phyloP scores from a whole-genome alignment of 1,284 basidiomycete genomes.

The Sutorius eximius region DNA sequence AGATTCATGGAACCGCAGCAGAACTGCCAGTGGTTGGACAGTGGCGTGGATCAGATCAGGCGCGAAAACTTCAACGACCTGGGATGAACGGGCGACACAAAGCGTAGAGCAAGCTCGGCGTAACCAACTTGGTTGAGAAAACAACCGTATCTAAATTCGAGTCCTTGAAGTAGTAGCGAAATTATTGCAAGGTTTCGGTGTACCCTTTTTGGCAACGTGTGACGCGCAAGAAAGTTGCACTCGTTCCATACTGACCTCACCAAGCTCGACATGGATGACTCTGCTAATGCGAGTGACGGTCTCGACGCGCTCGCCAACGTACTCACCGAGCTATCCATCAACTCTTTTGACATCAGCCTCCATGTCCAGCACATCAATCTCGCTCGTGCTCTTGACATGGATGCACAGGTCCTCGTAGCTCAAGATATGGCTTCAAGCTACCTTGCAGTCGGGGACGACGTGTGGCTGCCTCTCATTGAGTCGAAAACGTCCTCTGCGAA shows the following conservation, averaged over 20 bases:
- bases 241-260: background rate
- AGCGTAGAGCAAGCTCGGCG: too few species aligned
- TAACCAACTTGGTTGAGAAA: too few species aligned
- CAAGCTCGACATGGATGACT: constrained; percentile 17
- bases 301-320: constrained; percentile 62
- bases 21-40: too few species aligned
- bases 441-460: constrained; percentile 62
- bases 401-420: constrained; percentile 57
- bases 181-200: too few species aligned
- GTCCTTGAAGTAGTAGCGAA: too few species aligned
- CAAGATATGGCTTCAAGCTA: constrained; percentile 65
- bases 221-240: too few species aligned
- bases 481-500: constrained; percentile 50
- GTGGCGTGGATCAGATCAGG: too few species aligned
- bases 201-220: too few species aligned
- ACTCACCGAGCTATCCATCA: constrained; percentile 55
- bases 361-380: constrained; percentile 67
- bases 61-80: too few species aligned
- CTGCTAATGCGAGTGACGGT: constrained; percentile 39
- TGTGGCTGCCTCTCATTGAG: constrained; percentile 65
- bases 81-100: too few species aligned
- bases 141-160: too few species aligned
- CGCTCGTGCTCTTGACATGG: constrained; percentile 53
- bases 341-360: constrained; percentile 58
- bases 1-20: too few species aligned